Percentiles rank a stretch among this genome's conserved stretches.
Evolutionary conservation across 306 rosid genomes (phyloP).

Genomic region (Lathyrus aphaca): DNA sequence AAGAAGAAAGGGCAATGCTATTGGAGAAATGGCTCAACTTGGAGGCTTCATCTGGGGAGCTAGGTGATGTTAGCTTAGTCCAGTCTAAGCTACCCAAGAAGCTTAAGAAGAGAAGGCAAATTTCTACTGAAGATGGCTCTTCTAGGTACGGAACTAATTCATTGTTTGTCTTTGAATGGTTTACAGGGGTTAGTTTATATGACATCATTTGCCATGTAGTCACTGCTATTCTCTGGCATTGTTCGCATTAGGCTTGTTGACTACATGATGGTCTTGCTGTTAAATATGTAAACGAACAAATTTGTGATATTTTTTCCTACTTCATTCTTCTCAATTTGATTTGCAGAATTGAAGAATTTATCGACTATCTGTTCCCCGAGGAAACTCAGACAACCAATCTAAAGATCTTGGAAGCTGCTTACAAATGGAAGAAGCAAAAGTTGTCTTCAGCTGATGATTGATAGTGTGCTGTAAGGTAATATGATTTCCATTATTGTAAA

Average conservation of each 20-base stretch:
- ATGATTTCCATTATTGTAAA: neutral
- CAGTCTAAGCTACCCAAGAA: constrained; percentile 89
- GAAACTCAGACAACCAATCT: constrained; percentile 85
- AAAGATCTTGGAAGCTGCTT: constrained; percentile 89
- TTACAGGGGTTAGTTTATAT: constrained; percentile 11
- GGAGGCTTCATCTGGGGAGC: constrained; percentile 71
- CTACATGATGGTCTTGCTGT: neutral
- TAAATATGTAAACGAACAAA: neutral
- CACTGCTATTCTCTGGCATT: neutral
- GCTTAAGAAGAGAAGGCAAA: constrained; percentile 83
- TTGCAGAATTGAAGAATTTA: constrained; percentile 82
- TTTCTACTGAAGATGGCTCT: constrained; percentile 75
- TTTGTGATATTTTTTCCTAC: constrained; percentile 1
- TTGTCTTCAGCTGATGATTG: constrained; percentile 55
- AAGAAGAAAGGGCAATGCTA: constrained; percentile 93
- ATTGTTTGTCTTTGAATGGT: constrained; percentile 9
- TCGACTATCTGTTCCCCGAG: constrained; percentile 82
- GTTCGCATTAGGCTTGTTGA: neutral
- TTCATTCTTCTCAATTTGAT: constrained; percentile 34
- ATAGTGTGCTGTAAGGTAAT: neutral
- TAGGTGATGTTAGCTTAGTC: constrained; percentile 80
- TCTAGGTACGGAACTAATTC: constrained; percentile 62
- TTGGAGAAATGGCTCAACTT: constrained; percentile 90
- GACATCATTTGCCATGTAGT: neutral
- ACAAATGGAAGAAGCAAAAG: constrained; percentile 86